Base-by-base conservation (phyloP, 208 protist species). In the Strigomonas culicis region DNA sequence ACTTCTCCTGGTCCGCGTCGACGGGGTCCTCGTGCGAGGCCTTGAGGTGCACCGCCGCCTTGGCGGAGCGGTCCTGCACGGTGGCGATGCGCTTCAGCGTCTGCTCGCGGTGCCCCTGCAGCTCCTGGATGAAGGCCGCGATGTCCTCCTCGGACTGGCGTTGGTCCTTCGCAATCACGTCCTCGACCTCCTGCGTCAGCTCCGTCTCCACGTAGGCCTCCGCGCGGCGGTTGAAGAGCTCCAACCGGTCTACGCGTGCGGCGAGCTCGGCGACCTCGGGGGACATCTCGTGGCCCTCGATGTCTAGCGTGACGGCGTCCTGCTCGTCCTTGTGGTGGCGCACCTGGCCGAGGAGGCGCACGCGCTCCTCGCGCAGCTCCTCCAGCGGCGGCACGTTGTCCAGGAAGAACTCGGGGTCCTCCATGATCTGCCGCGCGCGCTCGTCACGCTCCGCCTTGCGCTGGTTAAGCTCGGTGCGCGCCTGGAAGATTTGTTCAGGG, bases 311-410 rank as follows among this genome's bases (percentile, higher is more conserved):
- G 22, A 90, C 60, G 10, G 79, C 79, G 64, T 91, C 82, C 63
- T 86, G 82, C 69, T 89, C 82, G 58, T 94, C 82, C 78, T 90
- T 88, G 80, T 85, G 74, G 66, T 90, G 79, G 52, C 74, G 84
- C 41, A 87, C 75, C 59, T 82, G 63, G 71, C 88, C 68, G 8
- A 68, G 66, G 4, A 94, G 75, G 4, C 68, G 66, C 47, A 74
- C 61, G 4, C 84, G 82, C 70, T 88, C 82, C 44, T 65, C 58
- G 7, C 67, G 70, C 51, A 93, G 76, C 41, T 68, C 76, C 55
- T 86, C 71, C 46, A 93, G 63, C 10, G 77, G 67, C 0, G 81
- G 83, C 57, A 93, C 70, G 15, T 56, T 31, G 3, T 65, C 50
- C 1, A 60, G 32, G 19, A 75, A 53, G 15, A 63, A 24, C 3